Evolutionary conservation across 148 eudicot genomes (phyloP).

Genomic region (Talinum fruticosum): DNA sequence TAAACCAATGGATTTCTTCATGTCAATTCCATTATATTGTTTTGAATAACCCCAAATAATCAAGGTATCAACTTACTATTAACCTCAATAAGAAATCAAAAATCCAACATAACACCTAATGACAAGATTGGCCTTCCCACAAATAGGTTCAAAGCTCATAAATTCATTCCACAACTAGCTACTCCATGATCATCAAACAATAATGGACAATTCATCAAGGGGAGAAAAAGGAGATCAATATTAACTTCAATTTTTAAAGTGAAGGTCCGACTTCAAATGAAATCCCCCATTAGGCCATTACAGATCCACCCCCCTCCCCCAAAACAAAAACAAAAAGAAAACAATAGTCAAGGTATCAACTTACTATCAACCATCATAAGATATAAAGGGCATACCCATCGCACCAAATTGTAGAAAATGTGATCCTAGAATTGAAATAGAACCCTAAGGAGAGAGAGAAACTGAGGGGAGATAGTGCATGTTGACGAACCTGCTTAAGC

Average conservation of each 20-base stretch:
- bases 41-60: neutral
- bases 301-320: too few species aligned
- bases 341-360: too few species aligned
- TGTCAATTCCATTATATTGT: neutral
- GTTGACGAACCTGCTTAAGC: conserved; percentile 63
- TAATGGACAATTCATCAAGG: neutral
- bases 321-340: neutral
- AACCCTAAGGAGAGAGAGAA: conserved; percentile 3
- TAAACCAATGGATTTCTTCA: neutral
- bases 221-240: neutral
- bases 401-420: neutral
- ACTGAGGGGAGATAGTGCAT: neutral
- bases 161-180: neutral
- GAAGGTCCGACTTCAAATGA: neutral
- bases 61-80: neutral
- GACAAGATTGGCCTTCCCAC: neutral
- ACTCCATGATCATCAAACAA: neutral
- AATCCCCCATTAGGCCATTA: too few species aligned
- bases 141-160: neutral
- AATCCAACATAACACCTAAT: too few species aligned
- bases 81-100: too few species aligned
- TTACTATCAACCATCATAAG: too few species aligned
- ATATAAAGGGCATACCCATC: neutral
- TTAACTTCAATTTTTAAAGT: neutral
- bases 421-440: neutral